A percentile compares a stretch with the other conserved stretches of the same genome.
These are phyloP conservation scores for Artemisia argyi DNA, from an alignment of 129 eudicot genomes.

Conservation along the genomic window DNA sequence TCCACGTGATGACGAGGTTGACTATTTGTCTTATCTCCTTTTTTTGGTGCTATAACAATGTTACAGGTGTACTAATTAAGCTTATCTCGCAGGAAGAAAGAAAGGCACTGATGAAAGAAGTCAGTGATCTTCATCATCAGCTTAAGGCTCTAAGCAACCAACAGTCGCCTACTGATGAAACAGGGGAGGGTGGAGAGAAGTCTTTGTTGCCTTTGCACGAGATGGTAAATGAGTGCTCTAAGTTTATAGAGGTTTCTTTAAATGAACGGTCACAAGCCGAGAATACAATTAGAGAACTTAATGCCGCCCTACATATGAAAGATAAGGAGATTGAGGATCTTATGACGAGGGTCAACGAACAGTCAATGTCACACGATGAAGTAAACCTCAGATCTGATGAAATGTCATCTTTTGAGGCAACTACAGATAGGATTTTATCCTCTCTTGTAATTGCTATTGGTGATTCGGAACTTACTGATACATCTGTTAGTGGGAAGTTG, in stretches of 20 bases:
- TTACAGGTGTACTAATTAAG: slow-evolving; percentile 15
- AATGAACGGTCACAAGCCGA: slow-evolving; percentile 44
- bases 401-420: slow-evolving; percentile 37
- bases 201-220: slow-evolving; percentile 43
- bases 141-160: slow-evolving; percentile 46
- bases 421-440: slow-evolving; percentile 50
- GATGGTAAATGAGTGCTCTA: slow-evolving; percentile 60
- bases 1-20: slow-evolving; percentile 63
- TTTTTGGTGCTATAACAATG: slow-evolving; percentile 23
- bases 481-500: slow-evolving; percentile 57
- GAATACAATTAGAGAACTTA: slow-evolving; percentile 46
- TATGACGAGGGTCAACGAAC: slow-evolving; percentile 42
- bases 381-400: slow-evolving; percentile 28
- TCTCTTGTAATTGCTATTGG: slow-evolving; percentile 40
- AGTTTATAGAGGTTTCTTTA: slow-evolving; percentile 39
- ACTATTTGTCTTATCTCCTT: slow-evolving; percentile 23
- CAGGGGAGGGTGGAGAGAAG: slow-evolving; percentile 34
- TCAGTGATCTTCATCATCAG: slow-evolving; percentile 47
- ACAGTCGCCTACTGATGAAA: slow-evolving; percentile 28
- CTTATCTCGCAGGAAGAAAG: slow-evolving; percentile 71
- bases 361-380: slow-evolving; percentile 41
- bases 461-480: slow-evolving; percentile 49
- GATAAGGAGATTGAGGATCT: slow-evolving; percentile 68
- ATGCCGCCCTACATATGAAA: slow-evolving; percentile 42
- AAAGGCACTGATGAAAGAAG: slow-evolving; percentile 42